phyloP scores from a whole-genome alignment of 176 grass and related monocot genomes.

The Avena sativa region DNA sequence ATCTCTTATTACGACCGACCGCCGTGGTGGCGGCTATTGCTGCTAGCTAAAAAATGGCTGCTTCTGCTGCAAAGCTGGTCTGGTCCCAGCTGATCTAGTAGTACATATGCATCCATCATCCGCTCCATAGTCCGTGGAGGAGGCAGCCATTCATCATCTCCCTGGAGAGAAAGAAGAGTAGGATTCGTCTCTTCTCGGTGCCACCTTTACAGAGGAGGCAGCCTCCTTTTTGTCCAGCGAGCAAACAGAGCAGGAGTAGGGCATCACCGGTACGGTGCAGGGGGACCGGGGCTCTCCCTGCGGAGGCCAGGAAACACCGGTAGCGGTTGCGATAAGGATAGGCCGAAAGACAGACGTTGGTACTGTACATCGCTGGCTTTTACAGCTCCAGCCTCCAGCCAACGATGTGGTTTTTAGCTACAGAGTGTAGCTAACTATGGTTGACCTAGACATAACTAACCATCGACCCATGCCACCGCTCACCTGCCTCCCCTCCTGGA shows the following conservation, averaged over 20 bases:
- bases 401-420: background rate
- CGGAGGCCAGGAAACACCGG: background rate
- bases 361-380: too few species aligned
- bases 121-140: conserved; percentile 4
- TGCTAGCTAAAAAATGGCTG: too few species aligned
- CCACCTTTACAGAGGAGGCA: conserved; percentile 42
- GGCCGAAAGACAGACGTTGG: background rate
- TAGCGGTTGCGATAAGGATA: background rate
- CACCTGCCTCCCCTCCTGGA: background rate
- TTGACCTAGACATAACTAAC: background rate
- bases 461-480: too few species aligned
- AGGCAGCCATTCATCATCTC: background rate
- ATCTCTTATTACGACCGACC: too few species aligned
- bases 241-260: background rate
- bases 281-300: too few species aligned
- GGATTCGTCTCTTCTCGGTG: background rate
- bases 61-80: background rate
- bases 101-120: too few species aligned
- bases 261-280: too few species aligned
- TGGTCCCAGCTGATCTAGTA: background rate
- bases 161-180: conserved; percentile 3
- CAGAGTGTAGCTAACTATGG: background rate
- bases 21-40: too few species aligned
- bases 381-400: background rate
- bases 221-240: background rate